Base-by-base conservation (phyloP, 805 yeast genomes). In the Saturnispora serradocipensis region DNA sequence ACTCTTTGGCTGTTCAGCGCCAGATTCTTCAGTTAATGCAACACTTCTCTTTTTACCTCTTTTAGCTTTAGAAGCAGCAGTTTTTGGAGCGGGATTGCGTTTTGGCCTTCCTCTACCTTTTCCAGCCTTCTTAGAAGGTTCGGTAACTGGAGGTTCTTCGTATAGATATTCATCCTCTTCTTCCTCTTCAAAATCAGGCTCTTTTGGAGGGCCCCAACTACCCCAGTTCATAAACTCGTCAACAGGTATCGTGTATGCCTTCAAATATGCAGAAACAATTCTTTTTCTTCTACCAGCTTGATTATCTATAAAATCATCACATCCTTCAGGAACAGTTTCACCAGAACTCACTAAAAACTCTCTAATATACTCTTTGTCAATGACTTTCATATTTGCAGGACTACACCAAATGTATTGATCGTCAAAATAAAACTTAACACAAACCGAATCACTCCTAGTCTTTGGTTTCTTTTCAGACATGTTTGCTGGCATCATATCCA, bases 361-460 rank as follows among this genome's bases (percentile, higher is more conserved):
- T 18, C 69, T 66, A 45, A 82, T 80, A 5, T 62, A 68, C 2
- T 72, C 77, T 2, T 54, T 56, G 2, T 69, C 56, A 49, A 85
- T 68, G 2, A 65, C 59, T 55, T 76, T 74, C 36, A 85, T 60
- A 54, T 84, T 89, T 32, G 67, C 62, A 4, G 65, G 59, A 27
- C 74, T 69, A 39, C 80, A 79, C 90, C 90, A 84, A 58, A 80
- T 79, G 60, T 81, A 84, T 15, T 84, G 82, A 61, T 81, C 86
- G 62, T 85, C 91, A 59, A 78, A 78, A 62, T 84, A 80, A 63
- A 85, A 84, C 53, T 86, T 72, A 15, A 85, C 88, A 58, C 67
- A 86, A 3, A 63, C 45, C 6, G 55, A 52, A 36, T 56, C 56
- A 43, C 65, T 61, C 32, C 67, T 58, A 20, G 67, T 56, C 57